Evolutionary conservation across 805 yeast genomes (phyloP).

Genomic region (Starmerella potacharoeniae): DNA sequence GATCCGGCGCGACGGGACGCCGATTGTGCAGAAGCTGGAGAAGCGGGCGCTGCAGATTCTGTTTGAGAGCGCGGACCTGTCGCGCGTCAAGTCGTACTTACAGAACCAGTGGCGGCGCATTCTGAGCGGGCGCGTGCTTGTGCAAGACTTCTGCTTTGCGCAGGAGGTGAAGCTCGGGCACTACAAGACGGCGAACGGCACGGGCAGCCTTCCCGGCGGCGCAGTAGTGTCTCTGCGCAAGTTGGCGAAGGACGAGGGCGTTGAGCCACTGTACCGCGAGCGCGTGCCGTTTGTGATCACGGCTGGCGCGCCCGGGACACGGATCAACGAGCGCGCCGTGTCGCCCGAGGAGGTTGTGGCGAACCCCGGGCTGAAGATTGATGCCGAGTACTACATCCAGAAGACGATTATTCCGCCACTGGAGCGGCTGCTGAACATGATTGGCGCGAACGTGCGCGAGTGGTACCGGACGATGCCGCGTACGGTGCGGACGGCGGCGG

Average conservation of each 20-base stretch:
- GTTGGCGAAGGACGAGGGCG: conserved; percentile 52
- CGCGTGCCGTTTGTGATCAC: conserved; percentile 79
- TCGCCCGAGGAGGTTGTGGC: conserved; percentile 64
- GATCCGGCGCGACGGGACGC: conserved; percentile 85
- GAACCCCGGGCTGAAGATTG: conserved; percentile 39
- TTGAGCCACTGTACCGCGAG: conserved; percentile 80
- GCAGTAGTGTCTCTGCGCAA: conserved; percentile 65
- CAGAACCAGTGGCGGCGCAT: conserved; percentile 57
- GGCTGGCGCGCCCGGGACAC: conserved; percentile 42
- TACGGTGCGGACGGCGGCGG: not conserved
- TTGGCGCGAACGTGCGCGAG: conserved; percentile 65
- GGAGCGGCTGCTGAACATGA: conserved; percentile 65
- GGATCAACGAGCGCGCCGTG: conserved; percentile 65
- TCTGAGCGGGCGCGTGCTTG: conserved; percentile 46
- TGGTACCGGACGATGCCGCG: conserved; percentile 69
- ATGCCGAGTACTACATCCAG: conserved; percentile 73
- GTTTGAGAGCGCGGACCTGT: conserved; percentile 62
- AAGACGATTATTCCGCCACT: conserved; percentile 83
- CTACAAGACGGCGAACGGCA: conserved; percentile 53
- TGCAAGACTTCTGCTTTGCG: conserved; percentile 84
- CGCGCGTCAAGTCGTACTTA: conserved; percentile 56
- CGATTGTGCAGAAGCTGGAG: conserved; percentile 76
- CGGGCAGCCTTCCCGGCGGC: conserved; percentile 64
- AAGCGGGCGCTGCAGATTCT: conserved; percentile 56
- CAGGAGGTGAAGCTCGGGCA: conserved; percentile 78